Base-by-base conservation (phyloP, 345 rosid species). In the Jatropha curcas region DNA sequence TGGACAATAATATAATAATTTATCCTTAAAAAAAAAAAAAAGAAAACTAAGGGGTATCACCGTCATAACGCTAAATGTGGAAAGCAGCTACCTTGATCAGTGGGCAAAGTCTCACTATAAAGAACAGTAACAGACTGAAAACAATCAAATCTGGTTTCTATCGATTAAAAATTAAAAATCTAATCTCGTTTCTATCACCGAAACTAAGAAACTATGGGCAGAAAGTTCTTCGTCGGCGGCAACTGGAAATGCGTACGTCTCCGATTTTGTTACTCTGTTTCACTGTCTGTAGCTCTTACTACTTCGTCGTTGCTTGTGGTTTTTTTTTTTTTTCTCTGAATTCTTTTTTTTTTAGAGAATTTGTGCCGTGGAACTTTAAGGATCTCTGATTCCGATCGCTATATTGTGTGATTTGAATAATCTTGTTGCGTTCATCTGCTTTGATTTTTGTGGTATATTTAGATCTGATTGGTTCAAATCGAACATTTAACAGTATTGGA, bases 191-290 rank as follows among this genome's bases (percentile, higher is more conserved):
- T 74, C 72, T 70, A 70, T 79, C 84, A 66, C 24, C 57, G 1
- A n/a, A 41, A 6, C 1, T 30, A 41, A 70, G 0, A 34, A 19
- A 64, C 43, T 60, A 88, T 90, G 95, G 89, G 69, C 74, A 80
- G 92, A 55, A 90, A 80, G 55, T 88, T 90, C 84, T 85, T 88
- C 82, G 87, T 90, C 82, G 92, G 89, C 69, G 95, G 95, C 81
- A 90, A 90, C 92, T 90, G 95, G 95, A 90, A 90, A 90, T 88
- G 92, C 77, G 90, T 88, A 84, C 7, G 88, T 69, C 24, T 76
- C 20, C 45, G 37, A 4, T 67, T 24, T 13, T 43, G 37, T 30
- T 13, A 3, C 55, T 22, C 41, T 16, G 33, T n/a, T 4, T 10
- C 1, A 34, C 46, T n/a, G 0, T 17, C 16, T 59, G 46, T 58